A percentile compares a stretch with the other conserved stretches of the same genome.
These are phyloP conservation scores for Dactylellina sp. DNA, from an alignment of 2,329 filamentous ascomycete species.

Conservation along the genomic window DNA sequence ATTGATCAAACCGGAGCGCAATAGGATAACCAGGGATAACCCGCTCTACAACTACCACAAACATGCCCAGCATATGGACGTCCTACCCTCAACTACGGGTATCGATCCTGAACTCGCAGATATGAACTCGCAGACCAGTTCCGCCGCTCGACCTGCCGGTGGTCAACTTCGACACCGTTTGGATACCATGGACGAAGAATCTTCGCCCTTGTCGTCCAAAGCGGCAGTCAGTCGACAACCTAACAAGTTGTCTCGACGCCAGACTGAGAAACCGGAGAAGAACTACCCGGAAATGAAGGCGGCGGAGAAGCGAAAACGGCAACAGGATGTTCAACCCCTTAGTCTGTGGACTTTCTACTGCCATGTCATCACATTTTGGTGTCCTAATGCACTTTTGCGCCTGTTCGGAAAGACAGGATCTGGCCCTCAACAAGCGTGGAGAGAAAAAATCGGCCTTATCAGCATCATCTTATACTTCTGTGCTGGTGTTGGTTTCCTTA, in stretches of 20 bases:
- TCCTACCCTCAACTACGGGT: constrained; percentile 89
- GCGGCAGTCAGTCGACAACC: constrained; percentile 61
- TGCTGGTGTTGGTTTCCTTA: constrained; percentile 90
- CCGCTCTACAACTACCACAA: constrained; percentile 96
- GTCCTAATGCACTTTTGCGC: constrained; percentile 82
- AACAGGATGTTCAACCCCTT: constrained; percentile 77
- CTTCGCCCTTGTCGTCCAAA: constrained; percentile 58
- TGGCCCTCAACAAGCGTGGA: constrained; percentile 91
- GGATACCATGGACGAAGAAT: constrained; percentile 61
- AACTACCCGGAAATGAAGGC: constrained; percentile 63
- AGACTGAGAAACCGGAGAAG: constrained; percentile 54
- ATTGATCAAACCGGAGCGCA: constrained; percentile 87
- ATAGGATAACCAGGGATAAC: constrained; percentile 84
- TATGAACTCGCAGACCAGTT: constrained; percentile 71
- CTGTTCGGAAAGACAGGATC: constrained; percentile 88
- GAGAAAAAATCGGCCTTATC: constrained; percentile 96
- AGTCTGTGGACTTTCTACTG: constrained; percentile 97
- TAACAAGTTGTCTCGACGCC: constrained; percentile 61
- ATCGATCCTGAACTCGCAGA: constrained; percentile 89
- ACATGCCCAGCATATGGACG: constrained; percentile 89
- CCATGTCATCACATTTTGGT: constrained; percentile 93
- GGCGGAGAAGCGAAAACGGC: constrained; percentile 62
- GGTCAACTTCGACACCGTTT: constrained; percentile 64
- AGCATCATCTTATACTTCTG: constrained; percentile 92
- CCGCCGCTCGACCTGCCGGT: constrained; percentile 64